phyloP scores from a whole-genome alignment of 192 early-diverging fungal species.

The Backusella tarrabulga region DNA sequence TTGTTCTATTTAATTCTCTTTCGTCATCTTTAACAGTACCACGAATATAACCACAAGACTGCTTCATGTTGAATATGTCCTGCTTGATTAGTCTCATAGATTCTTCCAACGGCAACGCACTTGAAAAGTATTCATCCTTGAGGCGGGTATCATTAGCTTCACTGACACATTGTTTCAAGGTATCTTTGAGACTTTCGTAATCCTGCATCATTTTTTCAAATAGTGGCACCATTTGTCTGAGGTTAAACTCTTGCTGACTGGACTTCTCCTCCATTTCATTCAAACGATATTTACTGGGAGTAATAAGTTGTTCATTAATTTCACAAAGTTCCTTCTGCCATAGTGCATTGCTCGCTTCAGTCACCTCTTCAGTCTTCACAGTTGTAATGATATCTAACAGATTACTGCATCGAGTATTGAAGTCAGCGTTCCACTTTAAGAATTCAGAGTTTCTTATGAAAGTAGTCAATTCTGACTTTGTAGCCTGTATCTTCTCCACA shows the following conservation, averaged over 20 bases:
- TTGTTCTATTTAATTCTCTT: background rate
- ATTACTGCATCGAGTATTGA: background rate
- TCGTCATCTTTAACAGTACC: background rate
- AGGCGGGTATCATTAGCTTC: background rate
- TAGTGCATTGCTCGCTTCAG: background rate
- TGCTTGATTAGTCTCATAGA: background rate
- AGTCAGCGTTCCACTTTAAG: background rate
- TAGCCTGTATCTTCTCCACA: background rate
- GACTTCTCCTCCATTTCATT: background rate
- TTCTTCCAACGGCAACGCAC: background rate
- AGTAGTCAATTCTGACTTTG: background rate
- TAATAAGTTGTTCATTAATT: background rate
- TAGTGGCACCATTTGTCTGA: background rate
- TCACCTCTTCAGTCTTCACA: background rate
- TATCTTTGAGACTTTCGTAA: background rate
- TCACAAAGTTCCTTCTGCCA: background rate
- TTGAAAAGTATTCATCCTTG: constrained; percentile 5
- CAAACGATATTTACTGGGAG: constrained; percentile 3
- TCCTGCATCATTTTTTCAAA: background rate
- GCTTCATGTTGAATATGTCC: background rate
- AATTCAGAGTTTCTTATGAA: background rate
- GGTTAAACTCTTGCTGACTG: background rate
- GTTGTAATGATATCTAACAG: background rate
- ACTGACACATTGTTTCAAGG: background rate
- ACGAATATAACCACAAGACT: background rate